A percentile compares a stretch with the other conserved stretches of the same genome.
Conservation (phyloP, 495 filamentous ascomycete species). For the Entonaema liquescens region DNA sequence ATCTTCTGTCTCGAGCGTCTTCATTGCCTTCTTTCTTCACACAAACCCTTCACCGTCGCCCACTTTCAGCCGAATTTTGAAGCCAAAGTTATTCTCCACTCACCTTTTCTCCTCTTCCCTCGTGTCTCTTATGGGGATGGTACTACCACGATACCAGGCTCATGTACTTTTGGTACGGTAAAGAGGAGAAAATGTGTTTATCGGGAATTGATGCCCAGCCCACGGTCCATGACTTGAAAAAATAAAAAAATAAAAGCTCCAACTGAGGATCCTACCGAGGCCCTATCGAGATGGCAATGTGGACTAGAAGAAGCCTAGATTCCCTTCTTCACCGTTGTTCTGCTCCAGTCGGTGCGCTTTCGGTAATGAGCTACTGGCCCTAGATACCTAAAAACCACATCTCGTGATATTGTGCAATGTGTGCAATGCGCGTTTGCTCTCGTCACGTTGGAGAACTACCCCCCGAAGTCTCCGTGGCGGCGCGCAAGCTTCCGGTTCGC, state of each 20-base stretch:
- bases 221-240: background rate
- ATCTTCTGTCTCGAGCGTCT: conserved; percentile 9
- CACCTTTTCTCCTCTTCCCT: conserved; percentile 5
- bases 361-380: conserved; percentile 37
- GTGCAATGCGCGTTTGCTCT: conserved; percentile 7
- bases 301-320: conserved; percentile 29
- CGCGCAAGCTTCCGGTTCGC: conserved; percentile 45
- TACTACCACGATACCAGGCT: conserved; percentile 32
- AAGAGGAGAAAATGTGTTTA: background rate
- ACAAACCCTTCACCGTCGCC: conserved; percentile 42
- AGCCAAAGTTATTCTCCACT: conserved; percentile 19
- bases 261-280: conserved; percentile 10
- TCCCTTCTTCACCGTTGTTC: conserved; percentile 33
- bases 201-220: conserved; percentile 30
- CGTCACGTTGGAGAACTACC: conserved; percentile 28
- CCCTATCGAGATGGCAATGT: conserved; percentile 27
- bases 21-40: conserved; percentile 11
- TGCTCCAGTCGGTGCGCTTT: conserved; percentile 38
- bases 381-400: conserved; percentile 15
- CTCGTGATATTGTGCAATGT: conserved; percentile 44
- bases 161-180: conserved; percentile 6
- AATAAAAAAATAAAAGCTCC: too few relatives aligned
- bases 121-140: conserved; percentile 5
- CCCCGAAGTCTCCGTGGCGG: conserved; percentile 25
- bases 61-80: conserved; percentile 21